Evolutionary conservation across 345 rosid genomes (phyloP), one percentile per base, ranked within the genome.

Genomic region (Melaleuca alternifolia): DNA sequence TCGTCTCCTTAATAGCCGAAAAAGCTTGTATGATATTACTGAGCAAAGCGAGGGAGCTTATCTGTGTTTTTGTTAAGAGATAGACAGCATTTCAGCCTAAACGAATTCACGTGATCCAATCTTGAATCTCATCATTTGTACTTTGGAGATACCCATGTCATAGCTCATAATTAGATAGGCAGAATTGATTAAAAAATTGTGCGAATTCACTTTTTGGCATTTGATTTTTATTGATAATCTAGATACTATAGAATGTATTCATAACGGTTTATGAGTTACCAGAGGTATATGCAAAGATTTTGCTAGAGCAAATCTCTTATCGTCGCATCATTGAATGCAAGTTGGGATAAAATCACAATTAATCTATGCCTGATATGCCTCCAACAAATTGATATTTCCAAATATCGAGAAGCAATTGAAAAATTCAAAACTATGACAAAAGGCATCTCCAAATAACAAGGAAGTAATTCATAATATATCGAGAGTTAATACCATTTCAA

Each of bases 301-400:
- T 71, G 10, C 79, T 37, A 33, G 48, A 33, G 79, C 46, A 15
- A 65, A 23, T 30, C 46, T 65, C 11, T 33, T 30, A 30, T 16
- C 0, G 3, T 65, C 21, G 21, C 46, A 71, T 20, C 79, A 9
- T 71, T 3, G 3, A 33, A 71, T 16, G 48, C 46, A 33, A 71
- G 48, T 33, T 33, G 21, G 4, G 48, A 71, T 33, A 65, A 71
- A 65, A 71, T 71, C 0, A 0, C 48, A 71, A 33, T 71, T 33
- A 71, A 71, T 33, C 1, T 33, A 0, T 11, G 5, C 21, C 23
- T 10, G 14, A 5, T 30, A 33, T 16, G 15, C 48, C 21, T 16
- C 0, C 0, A 0, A 71, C 2, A 0, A 65, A 9, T 12, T 6
- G 8, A 71, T 33, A 54, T 37, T 54, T 54, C 0, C 0, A 0